A percentile compares a stretch with the other conserved stretches of the same genome.
These are phyloP conservation scores for Hypoxylon crocopeplum DNA, from an alignment of 495 filamentous ascomycete genomes.

Conservation along the genomic window DNA sequence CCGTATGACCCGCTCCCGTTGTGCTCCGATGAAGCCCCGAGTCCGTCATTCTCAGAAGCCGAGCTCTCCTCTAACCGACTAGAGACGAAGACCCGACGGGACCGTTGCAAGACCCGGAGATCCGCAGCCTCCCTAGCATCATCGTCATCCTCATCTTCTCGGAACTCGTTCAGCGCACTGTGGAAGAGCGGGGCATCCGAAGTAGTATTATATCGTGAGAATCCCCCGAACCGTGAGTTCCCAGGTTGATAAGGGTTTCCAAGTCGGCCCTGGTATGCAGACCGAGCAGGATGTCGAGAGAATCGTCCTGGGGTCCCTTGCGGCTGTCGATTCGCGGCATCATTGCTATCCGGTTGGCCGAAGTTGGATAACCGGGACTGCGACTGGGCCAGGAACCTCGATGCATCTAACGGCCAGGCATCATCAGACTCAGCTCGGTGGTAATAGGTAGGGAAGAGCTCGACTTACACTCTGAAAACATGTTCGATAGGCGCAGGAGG, in stretches of 20 bases:
- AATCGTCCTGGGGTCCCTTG: constrained; percentile 46
- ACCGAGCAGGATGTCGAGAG: constrained; percentile 43
- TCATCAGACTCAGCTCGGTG: constrained; percentile 24
- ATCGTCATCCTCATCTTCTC: constrained; percentile 91
- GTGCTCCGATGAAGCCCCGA: constrained; percentile 61
- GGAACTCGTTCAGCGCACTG: constrained; percentile 75
- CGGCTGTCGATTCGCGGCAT: constrained; percentile 42
- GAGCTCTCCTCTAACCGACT: constrained; percentile 80
- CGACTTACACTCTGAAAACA: constrained; percentile 97
- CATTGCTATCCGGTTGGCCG: constrained; percentile 65
- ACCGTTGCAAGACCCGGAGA: constrained; percentile 87
- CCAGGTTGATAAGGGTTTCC: constrained; percentile 76
- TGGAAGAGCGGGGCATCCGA: constrained; percentile 92
- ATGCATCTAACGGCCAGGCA: constrained; percentile 74
- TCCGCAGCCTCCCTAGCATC: constrained; percentile 92
- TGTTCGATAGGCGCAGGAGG: constrained; percentile 49
- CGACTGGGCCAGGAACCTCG: constrained; percentile 95
- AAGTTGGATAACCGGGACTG: constrained; percentile 80
- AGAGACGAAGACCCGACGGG: constrained; percentile 83
- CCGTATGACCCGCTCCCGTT: constrained; percentile 53
- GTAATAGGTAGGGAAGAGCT: constrained; percentile 1
- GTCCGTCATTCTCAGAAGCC: constrained; percentile 74
- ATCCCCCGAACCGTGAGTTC: constrained; percentile 72
- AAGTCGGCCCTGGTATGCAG: constrained; percentile 48
- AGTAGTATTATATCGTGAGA: constrained; percentile 70